phyloP scores from a whole-genome alignment of 1,284 basidiomycete species.

The Leccinum subrobustum region DNA sequence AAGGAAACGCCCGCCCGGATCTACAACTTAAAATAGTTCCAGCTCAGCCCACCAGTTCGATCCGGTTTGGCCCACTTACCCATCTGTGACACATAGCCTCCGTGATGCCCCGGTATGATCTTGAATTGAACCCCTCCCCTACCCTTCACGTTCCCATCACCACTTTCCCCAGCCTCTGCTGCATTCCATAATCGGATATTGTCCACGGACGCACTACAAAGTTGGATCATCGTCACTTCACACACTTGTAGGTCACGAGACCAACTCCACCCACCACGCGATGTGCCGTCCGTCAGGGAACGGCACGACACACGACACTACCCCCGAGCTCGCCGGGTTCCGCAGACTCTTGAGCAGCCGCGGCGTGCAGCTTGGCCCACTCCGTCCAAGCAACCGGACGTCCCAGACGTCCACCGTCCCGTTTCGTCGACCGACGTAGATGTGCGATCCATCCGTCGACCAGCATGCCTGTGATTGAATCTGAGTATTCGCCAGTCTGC shows the following conservation, averaged over 20 bases:
- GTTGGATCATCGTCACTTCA: conserved; percentile 22
- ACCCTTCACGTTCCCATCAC: conserved; percentile 53
- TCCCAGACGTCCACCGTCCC: conserved; percentile 95
- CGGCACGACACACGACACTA: conserved; percentile 86
- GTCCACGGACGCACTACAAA: conserved; percentile 81
- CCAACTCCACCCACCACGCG: conserved; percentile 63
- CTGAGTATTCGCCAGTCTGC: neutral
- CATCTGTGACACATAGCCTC: conserved; percentile 89
- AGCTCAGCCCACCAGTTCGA: conserved; percentile 14
- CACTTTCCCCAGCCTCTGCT: conserved; percentile 64
- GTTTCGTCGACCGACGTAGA: conserved; percentile 91
- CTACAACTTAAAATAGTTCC: conserved; percentile 64
- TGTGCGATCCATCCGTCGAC: conserved; percentile 84
- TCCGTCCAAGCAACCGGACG: conserved; percentile 69
- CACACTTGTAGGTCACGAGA: conserved; percentile 18
- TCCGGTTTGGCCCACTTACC: conserved; percentile 47
- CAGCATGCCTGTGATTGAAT: conserved; percentile 75
- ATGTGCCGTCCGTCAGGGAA: conserved; percentile 92
- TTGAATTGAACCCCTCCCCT: conserved; percentile 83
- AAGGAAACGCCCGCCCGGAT: conserved; percentile 82
- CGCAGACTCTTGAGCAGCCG: conserved; percentile 77
- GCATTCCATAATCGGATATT: conserved; percentile 96
- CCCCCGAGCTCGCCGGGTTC: conserved; percentile 87
- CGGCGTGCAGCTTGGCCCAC: conserved; percentile 60
- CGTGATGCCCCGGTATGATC: conserved; percentile 96